Conservation (phyloP, 2,329 filamentous ascomycete species). For the Colletotrichum cordylinicola region DNA sequence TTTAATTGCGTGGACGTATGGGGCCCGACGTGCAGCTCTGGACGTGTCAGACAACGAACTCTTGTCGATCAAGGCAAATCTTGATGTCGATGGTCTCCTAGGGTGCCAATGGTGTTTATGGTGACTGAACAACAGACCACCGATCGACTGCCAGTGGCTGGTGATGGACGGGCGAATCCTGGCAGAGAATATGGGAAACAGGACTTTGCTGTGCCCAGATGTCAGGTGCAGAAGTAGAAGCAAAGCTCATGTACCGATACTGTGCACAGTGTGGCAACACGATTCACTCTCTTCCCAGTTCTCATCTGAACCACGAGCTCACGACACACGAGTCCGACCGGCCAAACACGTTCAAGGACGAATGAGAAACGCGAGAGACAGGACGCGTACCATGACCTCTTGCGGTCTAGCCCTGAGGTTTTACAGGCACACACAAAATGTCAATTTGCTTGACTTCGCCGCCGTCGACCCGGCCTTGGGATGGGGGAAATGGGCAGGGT, state of each 20-base stretch:
- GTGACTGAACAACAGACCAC: conserved; percentile 1
- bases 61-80: conserved; percentile 15
- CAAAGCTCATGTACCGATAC: background rate
- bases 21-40: conserved; percentile 8
- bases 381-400: conserved; percentile 9
- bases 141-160: background rate
- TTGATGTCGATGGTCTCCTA: background rate
- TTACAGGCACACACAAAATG: background rate
- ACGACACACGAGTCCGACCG: conserved; percentile 1
- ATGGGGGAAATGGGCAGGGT: background rate
- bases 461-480: background rate
- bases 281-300: background rate
- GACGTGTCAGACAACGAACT: conserved; percentile 7
- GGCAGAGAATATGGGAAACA: background rate
- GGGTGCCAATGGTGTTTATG: background rate
- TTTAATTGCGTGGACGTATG: conserved; percentile 16
- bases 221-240: background rate
- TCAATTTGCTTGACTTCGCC: background rate
- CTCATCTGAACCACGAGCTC: background rate
- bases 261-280: background rate
- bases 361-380: background rate
- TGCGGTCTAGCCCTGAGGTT: background rate
- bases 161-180: background rate
- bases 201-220: background rate
- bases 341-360: conserved; percentile 7